phyloP scores from a whole-genome alignment of 768 basidiomycete genomes.

The Clavaria fumosa region DNA sequence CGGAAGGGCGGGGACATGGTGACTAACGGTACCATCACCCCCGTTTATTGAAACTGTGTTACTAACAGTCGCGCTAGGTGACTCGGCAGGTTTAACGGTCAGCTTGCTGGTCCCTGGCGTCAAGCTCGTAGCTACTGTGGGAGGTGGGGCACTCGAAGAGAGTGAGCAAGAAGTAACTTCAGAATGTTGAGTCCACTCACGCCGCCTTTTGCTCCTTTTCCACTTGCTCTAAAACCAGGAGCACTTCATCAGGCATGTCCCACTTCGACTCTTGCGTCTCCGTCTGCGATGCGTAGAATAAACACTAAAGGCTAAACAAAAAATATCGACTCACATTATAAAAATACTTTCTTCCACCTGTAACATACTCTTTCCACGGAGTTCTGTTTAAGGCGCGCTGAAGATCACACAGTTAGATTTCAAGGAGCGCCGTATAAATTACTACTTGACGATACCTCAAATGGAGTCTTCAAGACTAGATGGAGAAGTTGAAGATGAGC shows the following conservation, averaged over 20 bases:
- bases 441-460: constrained; percentile 7
- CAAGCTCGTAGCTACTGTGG: constrained; percentile 28
- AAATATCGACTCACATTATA: constrained; percentile 45
- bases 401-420: no score
- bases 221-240: constrained; percentile 70
- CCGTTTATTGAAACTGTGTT: constrained; percentile 37
- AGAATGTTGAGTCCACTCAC: constrained; percentile 11
- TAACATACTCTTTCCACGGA: constrained; percentile 94
- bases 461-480: no score
- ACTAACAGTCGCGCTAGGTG: constrained; percentile 35
- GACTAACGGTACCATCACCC: constrained; percentile 30
- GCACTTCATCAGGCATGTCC: constrained; percentile 92
- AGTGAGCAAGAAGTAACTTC: neutral
- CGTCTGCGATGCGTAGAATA: constrained; percentile 43
- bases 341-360: constrained; percentile 82
- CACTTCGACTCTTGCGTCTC: constrained; percentile 90
- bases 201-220: constrained; percentile 45
- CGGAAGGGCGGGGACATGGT: constrained; percentile 42
- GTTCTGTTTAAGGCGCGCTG: constrained; percentile 82
- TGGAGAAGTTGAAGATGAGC: no score
- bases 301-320: no score
- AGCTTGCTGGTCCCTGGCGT: constrained; percentile 27
- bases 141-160: constrained; percentile 13
- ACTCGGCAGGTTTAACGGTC: constrained; percentile 40
- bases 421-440: constrained; percentile 9